Evolutionary conservation across 306 rosid species (phyloP).

Genomic region (Leucaena leucocephala): DNA sequence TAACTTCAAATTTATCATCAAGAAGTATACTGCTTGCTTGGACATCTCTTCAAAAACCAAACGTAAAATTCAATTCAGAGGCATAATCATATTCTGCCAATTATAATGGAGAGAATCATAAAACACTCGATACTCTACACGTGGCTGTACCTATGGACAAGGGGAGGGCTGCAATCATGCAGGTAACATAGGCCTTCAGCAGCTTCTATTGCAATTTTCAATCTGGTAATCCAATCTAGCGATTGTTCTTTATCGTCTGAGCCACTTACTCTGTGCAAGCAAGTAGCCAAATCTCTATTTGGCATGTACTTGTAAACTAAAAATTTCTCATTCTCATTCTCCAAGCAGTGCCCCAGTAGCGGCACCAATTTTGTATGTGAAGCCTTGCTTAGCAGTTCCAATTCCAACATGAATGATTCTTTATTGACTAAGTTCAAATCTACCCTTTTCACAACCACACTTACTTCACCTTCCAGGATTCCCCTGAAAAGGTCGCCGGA

Average conservation of each 20-base stretch:
- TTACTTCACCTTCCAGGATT: slow-evolving; percentile 54
- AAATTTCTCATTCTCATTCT: slow-evolving; percentile 75
- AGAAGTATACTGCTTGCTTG: slow-evolving; percentile 97
- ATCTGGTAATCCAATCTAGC: slow-evolving; percentile 93
- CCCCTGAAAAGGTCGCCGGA: slow-evolving; percentile 85
- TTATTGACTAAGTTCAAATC: slow-evolving; percentile 52
- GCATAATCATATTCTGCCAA: slow-evolving; percentile 17
- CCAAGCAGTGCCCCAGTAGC: slow-evolving; percentile 80
- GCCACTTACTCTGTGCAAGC: slow-evolving; percentile 59
- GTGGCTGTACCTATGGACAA: slow-evolving; percentile 78
- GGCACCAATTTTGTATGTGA: slow-evolving; percentile 85
- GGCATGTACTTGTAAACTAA: slow-evolving; percentile 86
- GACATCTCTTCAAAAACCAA: slow-evolving; percentile 66
- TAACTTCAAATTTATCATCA: slow-evolving; percentile 95
- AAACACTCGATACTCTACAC: not conserved
- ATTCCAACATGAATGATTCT: slow-evolving; percentile 63
- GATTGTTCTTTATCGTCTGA: slow-evolving; percentile 57
- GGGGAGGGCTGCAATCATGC: slow-evolving; percentile 85
- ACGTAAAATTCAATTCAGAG: slow-evolving; percentile 16
- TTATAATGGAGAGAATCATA: slow-evolving; percentile 20
- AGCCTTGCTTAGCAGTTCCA: slow-evolving; percentile 69
- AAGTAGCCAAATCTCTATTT: slow-evolving; percentile 77
- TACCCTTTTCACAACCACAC: slow-evolving; percentile 76
- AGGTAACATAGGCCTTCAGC: slow-evolving; percentile 83
- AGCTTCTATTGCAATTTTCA: slow-evolving; percentile 91